Conservation (phyloP, 192 early-diverging fungal genomes). For the Coemansia sp. region DNA sequence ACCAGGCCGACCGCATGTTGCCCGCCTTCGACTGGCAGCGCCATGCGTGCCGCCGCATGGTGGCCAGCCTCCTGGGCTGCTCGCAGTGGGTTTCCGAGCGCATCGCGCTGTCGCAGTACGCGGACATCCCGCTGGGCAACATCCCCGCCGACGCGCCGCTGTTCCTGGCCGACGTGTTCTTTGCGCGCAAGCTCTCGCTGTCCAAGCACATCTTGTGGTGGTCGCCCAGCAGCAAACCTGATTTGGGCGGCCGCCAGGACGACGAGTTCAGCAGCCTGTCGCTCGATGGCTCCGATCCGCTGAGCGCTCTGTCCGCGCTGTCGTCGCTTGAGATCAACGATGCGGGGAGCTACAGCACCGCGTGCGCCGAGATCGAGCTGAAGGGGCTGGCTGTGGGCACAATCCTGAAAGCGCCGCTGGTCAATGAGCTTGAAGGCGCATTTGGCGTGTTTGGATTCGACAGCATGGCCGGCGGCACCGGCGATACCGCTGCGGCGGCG, state of each 20-base stretch:
- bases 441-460: slow-evolving; percentile 49
- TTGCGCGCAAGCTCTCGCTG: slow-evolving; percentile 76
- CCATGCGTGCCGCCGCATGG: slow-evolving; percentile 65
- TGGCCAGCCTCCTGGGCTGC: slow-evolving; percentile 72
- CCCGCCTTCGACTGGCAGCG: slow-evolving; percentile 86
- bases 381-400: slow-evolving; percentile 81
- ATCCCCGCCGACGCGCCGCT: slow-evolving; percentile 75
- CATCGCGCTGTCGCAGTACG: slow-evolving; percentile 72
- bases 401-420: slow-evolving; percentile 68
- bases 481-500: neutral
- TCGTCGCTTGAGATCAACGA: slow-evolving; percentile 64
- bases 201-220: slow-evolving; percentile 90
- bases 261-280: slow-evolving; percentile 27
- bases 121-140: slow-evolving; percentile 90
- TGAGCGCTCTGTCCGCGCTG: neutral
- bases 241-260: slow-evolving; percentile 76
- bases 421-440: slow-evolving; percentile 77
- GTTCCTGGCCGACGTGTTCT: slow-evolving; percentile 80
- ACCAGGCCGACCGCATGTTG: slow-evolving; percentile 68
- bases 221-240: slow-evolving; percentile 74
- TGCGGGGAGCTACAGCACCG: slow-evolving; percentile 73
- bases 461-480: slow-evolving; percentile 6
- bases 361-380: slow-evolving; percentile 84
- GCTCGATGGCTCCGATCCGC: slow-evolving; percentile 2
- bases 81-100: slow-evolving; percentile 73